These are phyloP conservation scores for Trichoderma harzianum DNA, from an alignment of 2,329 filamentous ascomycete genomes.

Conservation along the genomic window DNA sequence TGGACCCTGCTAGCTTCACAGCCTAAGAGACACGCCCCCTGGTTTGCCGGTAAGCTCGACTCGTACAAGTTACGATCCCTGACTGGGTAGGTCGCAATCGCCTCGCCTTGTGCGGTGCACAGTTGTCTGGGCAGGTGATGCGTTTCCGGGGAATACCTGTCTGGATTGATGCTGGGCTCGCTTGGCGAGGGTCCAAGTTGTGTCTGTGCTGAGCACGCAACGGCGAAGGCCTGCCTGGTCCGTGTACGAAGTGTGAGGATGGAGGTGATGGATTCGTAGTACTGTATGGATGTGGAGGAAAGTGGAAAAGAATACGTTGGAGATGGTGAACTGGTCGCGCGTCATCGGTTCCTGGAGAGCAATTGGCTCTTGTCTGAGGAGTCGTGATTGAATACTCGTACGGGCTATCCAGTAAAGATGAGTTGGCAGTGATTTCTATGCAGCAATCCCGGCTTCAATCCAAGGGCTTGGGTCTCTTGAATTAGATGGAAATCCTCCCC, in stretches of 20 bases:
- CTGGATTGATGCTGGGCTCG: neutral
- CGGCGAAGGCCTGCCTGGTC: neutral
- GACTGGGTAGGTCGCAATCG: slow-evolving; percentile 15
- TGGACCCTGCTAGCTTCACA: neutral
- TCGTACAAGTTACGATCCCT: slow-evolving; percentile 1
- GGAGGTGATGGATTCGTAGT: neutral
- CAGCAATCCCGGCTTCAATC: neutral
- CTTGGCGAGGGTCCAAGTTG: neutral
- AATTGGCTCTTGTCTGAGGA: neutral
- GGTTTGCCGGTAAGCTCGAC: neutral
- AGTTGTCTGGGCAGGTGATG: slow-evolving; percentile 4
- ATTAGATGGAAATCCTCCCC: neutral
- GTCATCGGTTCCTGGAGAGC: neutral
- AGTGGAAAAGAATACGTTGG: neutral
- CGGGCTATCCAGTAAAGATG: neutral
- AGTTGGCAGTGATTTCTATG: neutral
- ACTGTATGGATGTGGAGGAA: neutral
- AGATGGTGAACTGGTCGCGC: neutral
- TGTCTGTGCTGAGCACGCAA: neutral
- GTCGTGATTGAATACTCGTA: neutral
- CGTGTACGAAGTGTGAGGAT: neutral
- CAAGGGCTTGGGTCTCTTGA: neutral
- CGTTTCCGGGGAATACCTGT: slow-evolving; percentile 9
- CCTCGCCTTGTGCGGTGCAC: neutral
- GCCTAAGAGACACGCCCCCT: slow-evolving; percentile 12